These are phyloP conservation scores for Lipomyces oligophaga DNA, from an alignment of 805 yeast species.

Conservation along the genomic window DNA sequence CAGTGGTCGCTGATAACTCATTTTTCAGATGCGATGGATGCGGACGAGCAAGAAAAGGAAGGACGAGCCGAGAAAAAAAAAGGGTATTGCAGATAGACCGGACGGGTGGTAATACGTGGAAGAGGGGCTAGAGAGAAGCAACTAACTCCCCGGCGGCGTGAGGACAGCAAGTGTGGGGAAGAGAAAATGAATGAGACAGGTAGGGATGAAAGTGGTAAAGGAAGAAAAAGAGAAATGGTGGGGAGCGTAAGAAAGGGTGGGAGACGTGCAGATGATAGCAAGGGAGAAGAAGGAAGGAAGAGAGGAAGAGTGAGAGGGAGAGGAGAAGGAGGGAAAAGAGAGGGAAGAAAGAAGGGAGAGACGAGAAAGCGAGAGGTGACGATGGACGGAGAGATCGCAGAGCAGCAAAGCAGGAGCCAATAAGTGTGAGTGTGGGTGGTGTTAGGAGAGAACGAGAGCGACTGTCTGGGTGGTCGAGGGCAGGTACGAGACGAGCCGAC, in stretches of 20 bases:
- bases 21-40: slow-evolving; percentile 12
- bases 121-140: background rate
- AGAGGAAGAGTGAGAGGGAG: slow-evolving; percentile 1
- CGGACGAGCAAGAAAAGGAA: background rate
- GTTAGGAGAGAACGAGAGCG: too few relatives aligned
- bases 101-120: background rate
- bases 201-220: too few relatives aligned
- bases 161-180: too few relatives aligned
- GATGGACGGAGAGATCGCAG: too few relatives aligned
- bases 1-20: slow-evolving; percentile 35
- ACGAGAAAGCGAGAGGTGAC: too few relatives aligned
- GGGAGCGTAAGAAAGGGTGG: background rate
- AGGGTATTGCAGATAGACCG: background rate
- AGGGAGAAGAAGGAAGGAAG: slow-evolving; percentile 5
- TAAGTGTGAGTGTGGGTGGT: too few relatives aligned
- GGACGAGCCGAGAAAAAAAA: background rate
- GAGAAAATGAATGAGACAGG: too few relatives aligned
- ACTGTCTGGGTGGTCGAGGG: too few relatives aligned
- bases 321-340: slow-evolving; percentile 3
- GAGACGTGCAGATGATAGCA: slow-evolving; percentile 1
- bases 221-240: too few relatives aligned
- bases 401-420: too few relatives aligned
- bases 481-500: too few relatives aligned
- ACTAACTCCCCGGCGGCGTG: too few relatives aligned
- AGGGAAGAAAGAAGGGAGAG: slow-evolving; percentile 1